Percentiles rank a stretch among this genome's conserved stretches.
Evolutionary conservation across 768 basidiomycete genomes (phyloP).

Genomic region (Trametes elegans): DNA sequence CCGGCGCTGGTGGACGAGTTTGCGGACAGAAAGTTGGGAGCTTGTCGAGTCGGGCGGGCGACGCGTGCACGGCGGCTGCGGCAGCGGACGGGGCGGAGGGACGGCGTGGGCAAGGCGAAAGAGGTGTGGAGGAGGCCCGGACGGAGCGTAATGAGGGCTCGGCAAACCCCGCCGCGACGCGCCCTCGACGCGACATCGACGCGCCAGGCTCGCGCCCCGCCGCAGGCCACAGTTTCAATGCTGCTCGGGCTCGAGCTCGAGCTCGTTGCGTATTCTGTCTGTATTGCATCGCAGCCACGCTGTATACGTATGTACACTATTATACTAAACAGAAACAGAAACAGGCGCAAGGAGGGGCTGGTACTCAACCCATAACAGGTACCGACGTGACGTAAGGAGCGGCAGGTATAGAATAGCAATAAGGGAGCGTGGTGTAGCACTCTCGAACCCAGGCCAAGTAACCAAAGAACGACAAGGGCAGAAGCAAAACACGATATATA

Average conservation of each 20-base stretch:
- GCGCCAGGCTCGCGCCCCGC: conserved; percentile 5
- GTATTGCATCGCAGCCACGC: neutral
- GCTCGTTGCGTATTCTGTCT: neutral
- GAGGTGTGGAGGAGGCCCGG: conserved; percentile 3
- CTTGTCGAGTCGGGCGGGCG: no score
- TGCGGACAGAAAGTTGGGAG: neutral
- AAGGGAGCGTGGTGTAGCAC: neutral
- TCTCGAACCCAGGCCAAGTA: neutral
- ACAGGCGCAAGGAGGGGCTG: no score
- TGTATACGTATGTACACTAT: conserved; percentile 10
- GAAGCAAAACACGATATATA: neutral
- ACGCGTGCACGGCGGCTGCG: conserved; percentile 1
- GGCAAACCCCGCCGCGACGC: conserved; percentile 14
- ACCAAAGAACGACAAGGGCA: neutral
- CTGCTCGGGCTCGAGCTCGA: neutral
- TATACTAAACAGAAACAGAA: no score
- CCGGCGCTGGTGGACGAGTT: neutral
- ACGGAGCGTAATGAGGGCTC: conserved; percentile 1
- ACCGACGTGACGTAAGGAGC: neutral
- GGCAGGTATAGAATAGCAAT: neutral
- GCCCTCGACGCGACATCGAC: conserved; percentile 14
- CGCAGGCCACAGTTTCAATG: neutral
- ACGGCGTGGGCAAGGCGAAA: neutral
- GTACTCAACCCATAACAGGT: no score
- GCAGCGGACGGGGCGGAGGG: neutral